These are phyloP conservation scores for Calonectria multiphialidica DNA, from an alignment of 2,329 filamentous ascomycete genomes.

Conservation along the genomic window DNA sequence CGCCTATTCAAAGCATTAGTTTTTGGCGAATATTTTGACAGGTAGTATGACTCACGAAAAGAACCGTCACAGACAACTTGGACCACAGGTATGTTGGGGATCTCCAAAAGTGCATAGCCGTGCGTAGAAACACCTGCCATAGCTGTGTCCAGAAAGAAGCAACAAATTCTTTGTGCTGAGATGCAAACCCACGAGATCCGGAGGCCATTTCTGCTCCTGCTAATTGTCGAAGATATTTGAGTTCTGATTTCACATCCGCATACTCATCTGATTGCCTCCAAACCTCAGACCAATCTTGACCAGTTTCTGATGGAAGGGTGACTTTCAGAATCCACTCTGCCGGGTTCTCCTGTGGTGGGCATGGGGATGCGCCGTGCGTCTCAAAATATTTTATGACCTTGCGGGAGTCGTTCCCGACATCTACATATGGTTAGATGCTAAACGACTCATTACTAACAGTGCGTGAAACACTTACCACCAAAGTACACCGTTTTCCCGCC, in stretches of 20 bases:
- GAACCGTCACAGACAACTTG: slow-evolving; percentile 63
- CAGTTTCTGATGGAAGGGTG: slow-evolving; percentile 70
- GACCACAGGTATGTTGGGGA: slow-evolving; percentile 90
- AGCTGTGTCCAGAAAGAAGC: slow-evolving; percentile 77
- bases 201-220: slow-evolving; percentile 31
- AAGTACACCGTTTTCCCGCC: slow-evolving; percentile 33
- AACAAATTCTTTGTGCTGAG: slow-evolving; percentile 55
- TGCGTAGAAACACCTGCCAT: slow-evolving; percentile 70
- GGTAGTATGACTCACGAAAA: slow-evolving; percentile 10
- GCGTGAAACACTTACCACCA: background rate
- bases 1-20: background rate
- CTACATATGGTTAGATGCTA: slow-evolving; percentile 69
- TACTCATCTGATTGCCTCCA: slow-evolving; percentile 71
- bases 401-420: slow-evolving; percentile 77
- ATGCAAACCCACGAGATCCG: background rate
- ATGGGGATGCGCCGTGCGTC: slow-evolving; percentile 72
- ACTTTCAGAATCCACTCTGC: slow-evolving; percentile 59
- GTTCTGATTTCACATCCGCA: slow-evolving; percentile 64
- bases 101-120: slow-evolving; percentile 92
- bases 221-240: slow-evolving; percentile 62
- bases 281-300: slow-evolving; percentile 71
- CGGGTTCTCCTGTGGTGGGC: slow-evolving; percentile 77
- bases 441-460: slow-evolving; percentile 49
- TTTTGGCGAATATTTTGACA: background rate
- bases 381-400: slow-evolving; percentile 81